Percentiles rank a stretch among this genome's conserved stretches.
These are phyloP conservation scores for Ophiostoma quercus DNA, from an alignment of 2,329 filamentous ascomycete species.

Conservation along the genomic window DNA sequence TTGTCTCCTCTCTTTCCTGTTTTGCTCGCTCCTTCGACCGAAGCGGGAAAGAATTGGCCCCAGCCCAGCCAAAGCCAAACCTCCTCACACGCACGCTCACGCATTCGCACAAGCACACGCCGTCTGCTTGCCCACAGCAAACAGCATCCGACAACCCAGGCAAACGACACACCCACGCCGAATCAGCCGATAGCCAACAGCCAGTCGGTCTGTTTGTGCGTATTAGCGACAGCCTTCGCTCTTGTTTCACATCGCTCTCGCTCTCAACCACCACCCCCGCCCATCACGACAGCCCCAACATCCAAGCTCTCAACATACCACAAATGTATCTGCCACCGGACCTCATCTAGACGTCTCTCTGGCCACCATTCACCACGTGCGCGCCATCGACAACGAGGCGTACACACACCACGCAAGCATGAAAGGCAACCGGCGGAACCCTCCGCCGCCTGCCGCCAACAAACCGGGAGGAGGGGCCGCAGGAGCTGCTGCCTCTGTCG, in stretches of 20 bases:
- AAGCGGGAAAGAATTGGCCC: slow-evolving; percentile 17
- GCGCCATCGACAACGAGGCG: background rate
- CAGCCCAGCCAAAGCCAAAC: slow-evolving; percentile 11
- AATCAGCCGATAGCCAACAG: background rate
- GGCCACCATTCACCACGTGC: background rate
- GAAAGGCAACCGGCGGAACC: slow-evolving; percentile 35
- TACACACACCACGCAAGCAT: slow-evolving; percentile 28
- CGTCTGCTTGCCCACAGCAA: background rate
- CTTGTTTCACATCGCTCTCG: background rate
- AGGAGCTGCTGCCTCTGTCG: slow-evolving; percentile 14
- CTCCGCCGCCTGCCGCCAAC: slow-evolving; percentile 27
- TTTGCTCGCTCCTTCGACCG: slow-evolving; percentile 12
- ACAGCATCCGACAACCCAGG: background rate
- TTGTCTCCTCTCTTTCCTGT: background rate
- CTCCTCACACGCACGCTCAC: background rate
- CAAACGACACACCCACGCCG: background rate
- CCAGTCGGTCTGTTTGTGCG: background rate
- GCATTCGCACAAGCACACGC: background rate
- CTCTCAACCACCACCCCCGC: background rate
- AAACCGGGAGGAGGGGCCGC: slow-evolving; percentile 10
- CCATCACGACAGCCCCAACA: background rate
- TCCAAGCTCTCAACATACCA: background rate
- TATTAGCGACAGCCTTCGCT: background rate
- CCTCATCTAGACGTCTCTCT: slow-evolving; percentile 9
- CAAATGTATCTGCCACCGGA: slow-evolving; percentile 21